These are phyloP conservation scores for Excoecaria agallocha DNA, from an alignment of 345 rosid species.

Conservation along the genomic window DNA sequence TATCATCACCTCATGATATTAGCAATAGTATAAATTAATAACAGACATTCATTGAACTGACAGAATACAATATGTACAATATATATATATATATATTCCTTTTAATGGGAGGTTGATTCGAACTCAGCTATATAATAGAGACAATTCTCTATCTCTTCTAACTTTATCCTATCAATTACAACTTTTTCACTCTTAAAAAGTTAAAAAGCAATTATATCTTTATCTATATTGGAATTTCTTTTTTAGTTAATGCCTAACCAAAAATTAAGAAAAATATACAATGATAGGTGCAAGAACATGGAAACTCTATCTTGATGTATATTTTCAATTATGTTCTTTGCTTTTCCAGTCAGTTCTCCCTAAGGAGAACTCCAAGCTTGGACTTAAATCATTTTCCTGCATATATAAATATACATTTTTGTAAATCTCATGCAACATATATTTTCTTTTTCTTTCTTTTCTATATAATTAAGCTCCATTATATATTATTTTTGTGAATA, in stretches of 20 bases:
- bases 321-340: conserved; percentile 23
- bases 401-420: not conserved
- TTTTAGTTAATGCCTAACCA: too few species aligned
- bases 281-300: not conserved
- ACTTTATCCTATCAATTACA: not conserved
- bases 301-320: not conserved
- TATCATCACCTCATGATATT: not conserved
- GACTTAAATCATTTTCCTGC: conserved; percentile 35
- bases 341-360: conserved; percentile 37
- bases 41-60: conserved; percentile 4
- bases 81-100: not conserved
- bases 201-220: not conserved
- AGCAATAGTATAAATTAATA: not conserved
- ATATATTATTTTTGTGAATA: too few species aligned
- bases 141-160: not conserved
- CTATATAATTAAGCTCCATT: too few species aligned
- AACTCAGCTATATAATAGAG: not conserved
- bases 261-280: not conserved
- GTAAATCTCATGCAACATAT: not conserved
- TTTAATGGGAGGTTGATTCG: not conserved
- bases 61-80: not conserved
- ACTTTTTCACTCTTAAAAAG: not conserved
- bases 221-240: not conserved
- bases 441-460: too few species aligned
- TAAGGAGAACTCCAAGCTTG: conserved; percentile 49